These are phyloP conservation scores for Xylariaceae sp. DNA, from an alignment of 2,329 filamentous ascomycete species.

Conservation along the genomic window DNA sequence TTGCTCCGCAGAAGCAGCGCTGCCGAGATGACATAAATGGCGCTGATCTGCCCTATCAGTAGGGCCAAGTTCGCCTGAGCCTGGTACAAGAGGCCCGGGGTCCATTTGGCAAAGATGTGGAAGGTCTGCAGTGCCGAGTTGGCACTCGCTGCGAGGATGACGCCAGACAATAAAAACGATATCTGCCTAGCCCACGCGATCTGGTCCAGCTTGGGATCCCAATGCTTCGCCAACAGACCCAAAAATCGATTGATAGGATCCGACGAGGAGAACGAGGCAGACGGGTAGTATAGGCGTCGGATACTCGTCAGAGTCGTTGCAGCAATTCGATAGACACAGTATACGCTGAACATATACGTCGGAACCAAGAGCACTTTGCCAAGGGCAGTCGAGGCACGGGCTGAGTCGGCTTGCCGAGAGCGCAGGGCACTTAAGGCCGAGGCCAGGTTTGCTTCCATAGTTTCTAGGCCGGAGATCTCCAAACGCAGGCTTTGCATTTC, in stretches of 20 bases:
- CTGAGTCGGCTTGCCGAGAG: constrained; percentile 53
- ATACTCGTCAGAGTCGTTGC: constrained; percentile 63
- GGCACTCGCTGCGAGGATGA: constrained; percentile 75
- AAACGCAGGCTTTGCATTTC: constrained; percentile 59
- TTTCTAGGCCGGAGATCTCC: constrained; percentile 71
- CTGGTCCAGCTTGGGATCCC: constrained; percentile 76
- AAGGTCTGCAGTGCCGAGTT: constrained; percentile 81
- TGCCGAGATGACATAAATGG: constrained; percentile 78
- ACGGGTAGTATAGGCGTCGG: constrained; percentile 46
- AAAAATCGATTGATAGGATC: constrained; percentile 82
- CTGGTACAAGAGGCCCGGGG: constrained; percentile 63
- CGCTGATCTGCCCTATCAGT: constrained; percentile 70
- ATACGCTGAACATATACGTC: constrained; percentile 65
- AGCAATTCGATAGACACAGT: constrained; percentile 76
- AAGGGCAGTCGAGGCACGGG: constrained; percentile 57
- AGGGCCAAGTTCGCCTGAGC: constrained; percentile 73
- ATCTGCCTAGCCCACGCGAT: constrained; percentile 79
- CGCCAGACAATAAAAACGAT: constrained; percentile 72
- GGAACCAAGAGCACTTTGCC: constrained; percentile 57
- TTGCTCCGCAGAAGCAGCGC: constrained; percentile 72
- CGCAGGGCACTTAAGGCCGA: constrained; percentile 58
- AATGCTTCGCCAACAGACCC: constrained; percentile 72
- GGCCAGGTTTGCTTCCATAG: constrained; percentile 67
- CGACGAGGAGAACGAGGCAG: constrained; percentile 53
- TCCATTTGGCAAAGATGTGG: constrained; percentile 68